Percentiles rank a stretch among this genome's conserved stretches.
These are phyloP conservation scores for Phaeotremella skinneri DNA, from an alignment of 768 basidiomycete species.

Conservation along the genomic window DNA sequence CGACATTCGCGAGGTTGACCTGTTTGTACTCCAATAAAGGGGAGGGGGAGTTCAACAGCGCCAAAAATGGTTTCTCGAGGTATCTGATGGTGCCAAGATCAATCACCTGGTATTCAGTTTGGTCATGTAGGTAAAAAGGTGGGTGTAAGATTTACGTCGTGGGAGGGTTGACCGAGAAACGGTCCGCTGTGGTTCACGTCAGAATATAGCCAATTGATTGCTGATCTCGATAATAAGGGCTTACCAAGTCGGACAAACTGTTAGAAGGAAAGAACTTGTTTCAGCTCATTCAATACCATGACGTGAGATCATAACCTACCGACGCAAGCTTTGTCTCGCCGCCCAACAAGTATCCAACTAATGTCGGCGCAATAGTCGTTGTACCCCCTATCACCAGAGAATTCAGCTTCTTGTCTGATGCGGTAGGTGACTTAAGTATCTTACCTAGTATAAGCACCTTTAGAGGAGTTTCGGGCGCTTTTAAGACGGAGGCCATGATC, in stretches of 20 bases:
- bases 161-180: constrained; percentile 44
- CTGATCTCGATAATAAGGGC: neutral
- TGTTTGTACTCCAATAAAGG: constrained; percentile 43
- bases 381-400: constrained; percentile 20
- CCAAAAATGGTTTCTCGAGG: constrained; percentile 39
- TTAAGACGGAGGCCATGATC: too few species aligned
- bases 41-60: constrained; percentile 21
- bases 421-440: neutral
- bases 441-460: constrained; percentile 34
- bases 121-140: neutral
- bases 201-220: neutral
- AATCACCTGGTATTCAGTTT: neutral
- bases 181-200: constrained; percentile 27
- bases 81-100: constrained; percentile 20
- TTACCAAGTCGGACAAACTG: constrained; percentile 31
- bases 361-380: constrained; percentile 29
- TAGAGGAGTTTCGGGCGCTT: neutral
- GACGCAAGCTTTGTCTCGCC: constrained; percentile 8
- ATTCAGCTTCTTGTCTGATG: neutral
- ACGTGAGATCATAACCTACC: constrained; percentile 12
- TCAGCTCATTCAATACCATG: neutral
- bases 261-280: neutral
- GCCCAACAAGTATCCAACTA: constrained; percentile 26
- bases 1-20: constrained; percentile 32
- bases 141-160: constrained; percentile 46